These are phyloP conservation scores for Hydrangea macrophylla DNA, from an alignment of 148 eudicot genomes.

Conservation along the genomic window DNA sequence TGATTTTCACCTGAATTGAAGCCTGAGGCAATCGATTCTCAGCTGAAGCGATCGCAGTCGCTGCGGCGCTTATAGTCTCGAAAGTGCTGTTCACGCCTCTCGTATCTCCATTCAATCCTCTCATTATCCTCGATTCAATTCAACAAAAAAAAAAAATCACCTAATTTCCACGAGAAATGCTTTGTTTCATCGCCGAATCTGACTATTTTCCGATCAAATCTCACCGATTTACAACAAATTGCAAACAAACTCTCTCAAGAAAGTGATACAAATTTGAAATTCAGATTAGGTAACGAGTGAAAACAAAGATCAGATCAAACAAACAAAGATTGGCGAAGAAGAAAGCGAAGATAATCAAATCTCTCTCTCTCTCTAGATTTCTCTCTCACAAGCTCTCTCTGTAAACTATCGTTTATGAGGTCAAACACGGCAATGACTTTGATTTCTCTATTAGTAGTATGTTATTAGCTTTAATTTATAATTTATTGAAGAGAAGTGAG, in stretches of 20 bases:
- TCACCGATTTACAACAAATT: background rate
- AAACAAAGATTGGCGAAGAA: slow-evolving; percentile 11
- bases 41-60: slow-evolving; percentile 76
- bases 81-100: slow-evolving; percentile 51
- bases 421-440: slow-evolving; percentile 93
- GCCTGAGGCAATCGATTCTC: slow-evolving; percentile 60
- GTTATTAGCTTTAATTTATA: background rate
- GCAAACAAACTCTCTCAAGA: slow-evolving; percentile 8
- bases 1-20: no score
- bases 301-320: background rate
- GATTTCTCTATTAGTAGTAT: slow-evolving; percentile 10
- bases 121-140: background rate
- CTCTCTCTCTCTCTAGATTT: background rate
- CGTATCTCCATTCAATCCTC: slow-evolving; percentile 29
- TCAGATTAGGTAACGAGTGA: background rate
- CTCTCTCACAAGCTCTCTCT: slow-evolving; percentile 21
- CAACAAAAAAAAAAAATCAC: background rate
- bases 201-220: slow-evolving; percentile 7
- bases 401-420: slow-evolving; percentile 37
- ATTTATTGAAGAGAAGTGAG: no score
- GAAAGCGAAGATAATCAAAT: background rate
- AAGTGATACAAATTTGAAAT: background rate
- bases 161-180: slow-evolving; percentile 3
- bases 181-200: background rate
- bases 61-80: slow-evolving; percentile 89